Evolutionary conservation across 768 basidiomycete species (phyloP).

Genomic region (Leccinum obscurum): DNA sequence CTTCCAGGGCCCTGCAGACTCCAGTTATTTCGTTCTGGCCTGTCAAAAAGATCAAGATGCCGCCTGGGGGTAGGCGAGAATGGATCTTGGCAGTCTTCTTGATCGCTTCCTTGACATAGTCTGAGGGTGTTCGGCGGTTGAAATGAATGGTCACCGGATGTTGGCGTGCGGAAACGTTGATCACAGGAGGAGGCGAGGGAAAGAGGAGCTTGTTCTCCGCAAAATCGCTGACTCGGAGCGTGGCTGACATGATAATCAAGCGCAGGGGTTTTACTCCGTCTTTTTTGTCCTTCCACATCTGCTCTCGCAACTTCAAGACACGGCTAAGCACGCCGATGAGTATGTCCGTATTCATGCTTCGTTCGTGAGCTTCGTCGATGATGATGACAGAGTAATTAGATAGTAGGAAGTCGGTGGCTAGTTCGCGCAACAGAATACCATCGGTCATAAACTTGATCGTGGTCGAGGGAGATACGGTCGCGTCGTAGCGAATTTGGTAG

Average conservation of each 20-base stretch:
- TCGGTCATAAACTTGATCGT: slow-evolving; percentile 99
- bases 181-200: slow-evolving; percentile 81
- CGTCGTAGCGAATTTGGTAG: slow-evolving; percentile 97
- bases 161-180: slow-evolving; percentile 87
- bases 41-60: slow-evolving; percentile 90
- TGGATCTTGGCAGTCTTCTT: slow-evolving; percentile 93
- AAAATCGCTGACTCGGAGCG: slow-evolving; percentile 91
- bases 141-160: slow-evolving; percentile 96
- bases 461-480: slow-evolving; percentile 85
- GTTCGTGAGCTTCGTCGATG: slow-evolving; percentile 97
- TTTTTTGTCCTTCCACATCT: slow-evolving; percentile 81
- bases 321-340: slow-evolving; percentile 96
- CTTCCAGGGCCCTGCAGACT: slow-evolving; percentile 79
- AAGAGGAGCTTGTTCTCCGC: slow-evolving; percentile 84
- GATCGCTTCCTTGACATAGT: slow-evolving; percentile 89
- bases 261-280: slow-evolving; percentile 82
- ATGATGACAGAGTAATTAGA: slow-evolving; percentile 91
- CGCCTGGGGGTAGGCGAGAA: slow-evolving; percentile 86
- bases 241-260: slow-evolving; percentile 98
- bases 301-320: slow-evolving; percentile 85
- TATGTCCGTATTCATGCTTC: slow-evolving; percentile 98
- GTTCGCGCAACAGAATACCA: slow-evolving; percentile 91
- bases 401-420: slow-evolving; percentile 92
- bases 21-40: slow-evolving; percentile 94
- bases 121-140: slow-evolving; percentile 77